phyloP scores from a whole-genome alignment of 1,284 basidiomycete species.

The Mrakiaceae sp. region DNA sequence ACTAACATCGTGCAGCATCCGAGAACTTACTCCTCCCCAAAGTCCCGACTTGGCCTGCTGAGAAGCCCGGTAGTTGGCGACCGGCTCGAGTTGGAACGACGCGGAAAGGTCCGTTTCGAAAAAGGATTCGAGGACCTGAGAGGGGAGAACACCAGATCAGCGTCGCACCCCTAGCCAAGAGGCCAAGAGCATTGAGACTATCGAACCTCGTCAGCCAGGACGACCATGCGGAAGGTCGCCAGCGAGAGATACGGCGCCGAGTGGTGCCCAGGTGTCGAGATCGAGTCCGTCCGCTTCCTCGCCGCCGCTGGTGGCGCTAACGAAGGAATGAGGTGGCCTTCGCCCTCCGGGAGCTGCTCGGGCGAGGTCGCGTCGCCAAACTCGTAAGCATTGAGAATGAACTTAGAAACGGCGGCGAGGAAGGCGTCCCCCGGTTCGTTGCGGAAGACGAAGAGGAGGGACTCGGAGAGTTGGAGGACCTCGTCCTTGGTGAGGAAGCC shows the following conservation, averaged over 20 bases:
- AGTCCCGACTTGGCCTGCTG: slow-evolving; percentile 19
- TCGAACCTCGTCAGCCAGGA: slow-evolving; percentile 67
- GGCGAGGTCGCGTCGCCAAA: slow-evolving; percentile 69
- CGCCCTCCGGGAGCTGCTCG: slow-evolving; percentile 25
- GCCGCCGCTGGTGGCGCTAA: background rate
- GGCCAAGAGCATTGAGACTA: background rate
- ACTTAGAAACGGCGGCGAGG: slow-evolving; percentile 84
- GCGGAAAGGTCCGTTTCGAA: slow-evolving; percentile 79
- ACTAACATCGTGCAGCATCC: no score
- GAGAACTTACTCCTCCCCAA: slow-evolving; percentile 7
- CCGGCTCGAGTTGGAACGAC: slow-evolving; percentile 70
- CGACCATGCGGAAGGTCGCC: slow-evolving; percentile 88
- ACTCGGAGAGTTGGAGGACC: slow-evolving; percentile 80
- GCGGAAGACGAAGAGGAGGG: slow-evolving; percentile 86
- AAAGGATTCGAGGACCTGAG: slow-evolving; percentile 69
- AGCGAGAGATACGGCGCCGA: slow-evolving; percentile 23
- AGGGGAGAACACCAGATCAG: background rate
- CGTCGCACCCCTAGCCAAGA: no score
- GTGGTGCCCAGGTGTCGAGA: slow-evolving; percentile 14
- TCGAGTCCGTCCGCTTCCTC: slow-evolving; percentile 13
- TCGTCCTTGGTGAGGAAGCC: slow-evolving; percentile 92
- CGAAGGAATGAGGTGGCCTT: slow-evolving; percentile 54
- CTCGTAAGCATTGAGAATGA: slow-evolving; percentile 94
- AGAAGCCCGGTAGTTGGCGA: slow-evolving; percentile 40
- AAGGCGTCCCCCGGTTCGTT: slow-evolving; percentile 96